Percentiles rank a stretch among this genome's conserved stretches.
Evolutionary conservation across 257 asterid species (phyloP).

Genomic region (Fraxinus excelsior): DNA sequence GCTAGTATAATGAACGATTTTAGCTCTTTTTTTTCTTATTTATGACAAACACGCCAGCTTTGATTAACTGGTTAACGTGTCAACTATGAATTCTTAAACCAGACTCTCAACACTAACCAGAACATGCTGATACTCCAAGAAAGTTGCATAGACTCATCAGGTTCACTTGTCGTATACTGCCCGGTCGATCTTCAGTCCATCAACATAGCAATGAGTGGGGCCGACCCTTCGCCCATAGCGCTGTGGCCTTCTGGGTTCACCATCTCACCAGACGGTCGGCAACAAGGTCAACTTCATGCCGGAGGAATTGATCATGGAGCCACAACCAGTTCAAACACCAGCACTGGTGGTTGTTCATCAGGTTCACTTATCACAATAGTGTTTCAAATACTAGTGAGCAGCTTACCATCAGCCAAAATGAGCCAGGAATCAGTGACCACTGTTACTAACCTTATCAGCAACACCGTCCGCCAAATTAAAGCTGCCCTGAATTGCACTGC

Average conservation of each 20-base stretch:
- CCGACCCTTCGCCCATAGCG: slow-evolving; percentile 76
- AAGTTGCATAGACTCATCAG: slow-evolving; percentile 87
- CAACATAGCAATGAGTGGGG: slow-evolving; percentile 91
- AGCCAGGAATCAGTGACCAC: slow-evolving; percentile 87
- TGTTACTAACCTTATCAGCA: slow-evolving; percentile 70
- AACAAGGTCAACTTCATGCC: slow-evolving; percentile 5
- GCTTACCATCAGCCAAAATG: slow-evolving; percentile 66
- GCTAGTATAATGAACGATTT: not conserved
- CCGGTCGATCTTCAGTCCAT: slow-evolving; percentile 83
- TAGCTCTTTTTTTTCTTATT: too few relatives aligned
- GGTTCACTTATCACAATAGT: slow-evolving; percentile 81
- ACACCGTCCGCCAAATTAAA: slow-evolving; percentile 84
- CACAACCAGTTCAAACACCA: slow-evolving; percentile 53
- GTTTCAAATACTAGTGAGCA: slow-evolving; percentile 82
- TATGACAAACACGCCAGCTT: too few relatives aligned
- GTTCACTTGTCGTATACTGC: slow-evolving; percentile 72
- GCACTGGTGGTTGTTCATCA: slow-evolving; percentile 16
- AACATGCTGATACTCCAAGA: slow-evolving; percentile 92
- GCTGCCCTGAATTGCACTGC: slow-evolving; percentile 70
- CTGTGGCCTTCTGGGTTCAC: slow-evolving; percentile 85
- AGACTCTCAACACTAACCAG: slow-evolving; percentile 83
- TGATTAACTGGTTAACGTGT: not conserved
- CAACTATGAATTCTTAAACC: not conserved
- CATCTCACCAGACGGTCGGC: slow-evolving; percentile 68
- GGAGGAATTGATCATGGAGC: slow-evolving; percentile 37